Conservation (phyloP, 1,284 basidiomycete genomes). For the Phylloboletellus chloephorus region DNA sequence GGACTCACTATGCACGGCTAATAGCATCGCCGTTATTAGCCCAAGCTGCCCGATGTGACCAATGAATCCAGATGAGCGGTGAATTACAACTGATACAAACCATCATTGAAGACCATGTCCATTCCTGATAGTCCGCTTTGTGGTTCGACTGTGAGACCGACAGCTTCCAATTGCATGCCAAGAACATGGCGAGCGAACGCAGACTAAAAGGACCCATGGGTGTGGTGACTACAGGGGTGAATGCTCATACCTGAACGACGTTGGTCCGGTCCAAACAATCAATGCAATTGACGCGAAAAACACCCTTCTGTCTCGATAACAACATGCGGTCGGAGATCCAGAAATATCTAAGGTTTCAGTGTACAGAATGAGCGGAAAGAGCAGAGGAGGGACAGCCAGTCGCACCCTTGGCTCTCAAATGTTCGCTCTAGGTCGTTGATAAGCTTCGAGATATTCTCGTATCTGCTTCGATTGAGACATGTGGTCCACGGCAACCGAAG, state of each 20-base stretch:
- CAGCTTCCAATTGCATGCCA: slow-evolving; percentile 73
- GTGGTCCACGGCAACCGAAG: not conserved
- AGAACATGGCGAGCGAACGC: slow-evolving; percentile 85
- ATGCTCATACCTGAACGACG: slow-evolving; percentile 63
- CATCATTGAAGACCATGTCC: slow-evolving; percentile 83
- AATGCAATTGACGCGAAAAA: slow-evolving; percentile 87
- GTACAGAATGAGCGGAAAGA: not conserved
- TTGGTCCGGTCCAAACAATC: slow-evolving; percentile 93
- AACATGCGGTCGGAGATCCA: slow-evolving; percentile 75
- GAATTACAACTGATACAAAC: slow-evolving; percentile 37
- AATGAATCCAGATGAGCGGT: slow-evolving; percentile 3
- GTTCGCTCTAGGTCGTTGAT: slow-evolving; percentile 63
- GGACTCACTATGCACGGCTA: slow-evolving; percentile 76
- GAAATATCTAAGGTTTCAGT: slow-evolving; percentile 53
- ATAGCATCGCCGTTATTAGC: slow-evolving; percentile 93
- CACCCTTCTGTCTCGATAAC: slow-evolving; percentile 78
- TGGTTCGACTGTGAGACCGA: slow-evolving; percentile 61
- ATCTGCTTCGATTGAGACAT: slow-evolving; percentile 40
- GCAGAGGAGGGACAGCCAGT: not conserved
- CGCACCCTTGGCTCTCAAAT: slow-evolving; percentile 70
- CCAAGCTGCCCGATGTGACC: slow-evolving; percentile 58
- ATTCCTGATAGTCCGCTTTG: slow-evolving; percentile 51
- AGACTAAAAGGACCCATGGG: slow-evolving; percentile 47
- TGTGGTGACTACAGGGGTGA: slow-evolving; percentile 1
- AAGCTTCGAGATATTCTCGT: slow-evolving; percentile 86